Base-by-base conservation (phyloP, 2,329 filamentous ascomycete species). In the Epichloe sylvatica region DNA sequence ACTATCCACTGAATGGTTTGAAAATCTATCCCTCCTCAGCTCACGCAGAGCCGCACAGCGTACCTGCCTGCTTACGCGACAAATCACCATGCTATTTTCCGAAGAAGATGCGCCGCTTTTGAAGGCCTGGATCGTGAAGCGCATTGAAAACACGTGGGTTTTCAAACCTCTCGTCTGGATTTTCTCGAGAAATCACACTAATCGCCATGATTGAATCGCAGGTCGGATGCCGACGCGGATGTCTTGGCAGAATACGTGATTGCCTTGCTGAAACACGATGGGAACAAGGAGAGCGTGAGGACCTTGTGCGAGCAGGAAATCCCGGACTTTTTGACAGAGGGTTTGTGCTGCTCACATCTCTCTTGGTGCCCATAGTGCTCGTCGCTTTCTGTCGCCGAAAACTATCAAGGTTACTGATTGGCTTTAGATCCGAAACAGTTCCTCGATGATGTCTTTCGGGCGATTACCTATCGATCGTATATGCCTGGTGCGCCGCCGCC, bases 231-330 rank as follows among this genome's bases (percentile, higher is more conserved):
- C 46, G 86, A 92, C 62, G 78, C 82, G 34, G 86, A 89, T 59
- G 84, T 91, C 5, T 79, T 92, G 3, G 86, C 85, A 44, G 86
- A 92, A 58, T 92, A 90, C 62, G 83, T 91, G n/a, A 73, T 90
- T 53, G 86, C 84, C 6, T 75, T 92, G 19, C 69, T 91, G 43
- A 77, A 78, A 54, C 81, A 84, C 53, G 83, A 88, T 55, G 83
- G 82, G 53, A 73, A 79, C 46, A 69, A 75, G 39, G 72, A 74
- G n/a, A 72, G 77, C 19, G 80, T 89, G 49, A 77, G 80, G 59
- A 70, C 75, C 57, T 76, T 84, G 47, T 88, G 84, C 64, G 74
- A 86, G 60, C 73, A 78, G 48, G 83, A 88, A 63, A 80, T 91
- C 39, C 76, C 78, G 2, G 46, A 90, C 61, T 91, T 91, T 61